Evolutionary conservation across 2,329 filamentous ascomycete genomes (phyloP).

Genomic region (Fusarium setosum): DNA sequence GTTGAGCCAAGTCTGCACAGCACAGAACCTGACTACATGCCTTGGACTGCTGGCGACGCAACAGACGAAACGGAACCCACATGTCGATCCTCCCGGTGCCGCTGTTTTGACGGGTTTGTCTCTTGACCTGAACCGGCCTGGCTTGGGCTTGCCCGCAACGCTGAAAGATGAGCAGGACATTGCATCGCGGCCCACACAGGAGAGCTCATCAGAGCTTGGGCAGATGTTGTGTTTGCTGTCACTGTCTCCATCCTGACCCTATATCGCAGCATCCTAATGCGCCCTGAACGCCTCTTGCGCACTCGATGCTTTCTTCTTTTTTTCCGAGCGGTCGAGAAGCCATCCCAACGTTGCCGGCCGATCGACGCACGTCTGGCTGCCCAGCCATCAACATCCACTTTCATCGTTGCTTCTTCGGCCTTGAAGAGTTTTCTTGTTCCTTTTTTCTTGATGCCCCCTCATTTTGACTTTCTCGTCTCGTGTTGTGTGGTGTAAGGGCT

Average conservation of each 20-base stretch:
- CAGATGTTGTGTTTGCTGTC: slow-evolving; percentile 16
- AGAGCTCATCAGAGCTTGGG: slow-evolving; percentile 18
- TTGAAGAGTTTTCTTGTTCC: slow-evolving; percentile 28
- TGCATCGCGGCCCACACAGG: slow-evolving; percentile 1
- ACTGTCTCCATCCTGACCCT: slow-evolving; percentile 15
- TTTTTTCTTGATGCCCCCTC: slow-evolving; percentile 8
- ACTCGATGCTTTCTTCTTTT: slow-evolving; percentile 9
- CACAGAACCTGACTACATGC: slow-evolving; percentile 13
- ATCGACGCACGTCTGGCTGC: slow-evolving; percentile 28
- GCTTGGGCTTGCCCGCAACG: slow-evolving; percentile 12
- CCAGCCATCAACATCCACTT: slow-evolving; percentile 33
- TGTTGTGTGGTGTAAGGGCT: neutral
- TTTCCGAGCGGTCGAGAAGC: slow-evolving; percentile 20
- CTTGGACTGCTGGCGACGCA: slow-evolving; percentile 12
- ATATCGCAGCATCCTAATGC: slow-evolving; percentile 20
- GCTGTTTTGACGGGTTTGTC: slow-evolving; percentile 21
- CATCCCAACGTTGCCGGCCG: slow-evolving; percentile 22
- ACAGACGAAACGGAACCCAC: slow-evolving; percentile 31
- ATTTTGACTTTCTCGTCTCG: slow-evolving; percentile 4
- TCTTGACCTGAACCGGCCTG: slow-evolving; percentile 17
- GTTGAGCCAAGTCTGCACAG: slow-evolving; percentile 8
- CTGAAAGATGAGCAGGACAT: slow-evolving; percentile 8
- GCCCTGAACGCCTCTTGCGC: slow-evolving; percentile 2
- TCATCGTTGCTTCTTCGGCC: slow-evolving; percentile 38
- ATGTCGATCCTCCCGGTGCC: slow-evolving; percentile 29